Base-by-base conservation (phyloP, 2,329 filamentous ascomycete species). In the Alternaria gansuensis region DNA sequence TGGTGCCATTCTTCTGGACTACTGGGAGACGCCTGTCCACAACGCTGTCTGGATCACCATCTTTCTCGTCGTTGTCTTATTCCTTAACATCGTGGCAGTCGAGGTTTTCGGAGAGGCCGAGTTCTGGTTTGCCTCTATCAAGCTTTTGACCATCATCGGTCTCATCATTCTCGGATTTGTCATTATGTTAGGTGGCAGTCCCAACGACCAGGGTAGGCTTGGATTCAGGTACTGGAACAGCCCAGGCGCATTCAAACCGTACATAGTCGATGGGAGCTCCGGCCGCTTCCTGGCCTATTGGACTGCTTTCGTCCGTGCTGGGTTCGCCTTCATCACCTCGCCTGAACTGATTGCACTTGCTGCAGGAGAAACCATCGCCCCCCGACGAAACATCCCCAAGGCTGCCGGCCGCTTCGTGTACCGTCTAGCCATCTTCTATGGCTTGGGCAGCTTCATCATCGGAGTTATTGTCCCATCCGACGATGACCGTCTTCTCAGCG, bases 221-320 rank as follows among this genome's bases (percentile, higher is more conserved):
- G 89, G 89, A 1, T 91, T 91, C 71, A 76, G 81, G 31, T 91
- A 90, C 74, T 92, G 90, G 90, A 84, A 80, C 41, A 73, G 87
- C 17, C 89, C 90, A 0, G 89, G 88, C 0, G 86, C 88, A 0
- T 75, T 76, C 49, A 76, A 66, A 4, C 67, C 69, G 3, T 76
- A 76, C n/a, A 63, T 75, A 28, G 89, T 89, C 65, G 77, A 78
- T 0, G 87, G 86, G 0, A 70, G 73, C 2, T 84, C 82, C 77
- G 89, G 88, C 5, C 78, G 80, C 3, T 91, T 91, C 67, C 79
- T 91, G 2, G 85, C 84, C 0, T 87, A 84, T 71, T 88, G 74
- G 74, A 78, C 66, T 40, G 81, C 86, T 0, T 77, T 88, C 28
- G 78, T 85, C 4, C 82, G 87, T 7, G 86, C 87, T 31, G 74